Conservation (phyloP, 164 flowering plant species). For the Aristolochia contorta region DNA sequence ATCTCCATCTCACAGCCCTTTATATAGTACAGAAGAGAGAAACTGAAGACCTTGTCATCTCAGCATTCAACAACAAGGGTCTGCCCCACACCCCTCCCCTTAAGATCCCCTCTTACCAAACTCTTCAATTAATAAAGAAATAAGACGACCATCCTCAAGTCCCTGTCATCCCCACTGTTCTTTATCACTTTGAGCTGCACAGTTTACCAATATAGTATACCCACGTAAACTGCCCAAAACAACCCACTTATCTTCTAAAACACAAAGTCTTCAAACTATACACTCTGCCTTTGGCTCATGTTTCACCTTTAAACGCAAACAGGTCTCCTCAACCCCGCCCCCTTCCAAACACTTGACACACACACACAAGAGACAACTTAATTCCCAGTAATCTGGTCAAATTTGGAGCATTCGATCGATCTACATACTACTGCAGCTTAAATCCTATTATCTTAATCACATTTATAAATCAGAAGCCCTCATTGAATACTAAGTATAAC, state of each 20-base stretch:
- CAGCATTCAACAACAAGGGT: constrained; percentile 4
- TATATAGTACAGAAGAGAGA: constrained; percentile 1
- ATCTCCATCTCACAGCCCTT: not conserved
- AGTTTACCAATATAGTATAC: constrained; percentile 2
- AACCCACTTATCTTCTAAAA: not conserved
- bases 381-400: too few species aligned
- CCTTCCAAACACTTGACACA: too few species aligned
- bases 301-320: too few species aligned
- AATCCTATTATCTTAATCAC: too few species aligned
- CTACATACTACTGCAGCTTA: too few species aligned
- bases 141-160: not conserved
- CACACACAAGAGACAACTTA: too few species aligned
- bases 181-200: constrained; percentile 5
- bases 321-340: too few species aligned
- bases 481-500: too few species aligned
- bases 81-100: not conserved
- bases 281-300: too few species aligned
- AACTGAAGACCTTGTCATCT: not conserved
- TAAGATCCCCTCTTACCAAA: constrained; percentile 6
- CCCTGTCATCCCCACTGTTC: not conserved
- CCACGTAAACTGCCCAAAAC: not conserved
- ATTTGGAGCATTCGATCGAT: too few species aligned
- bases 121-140: not conserved
- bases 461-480: too few species aligned
- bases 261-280: not conserved